Conservation (phyloP, 2,329 filamentous ascomycete genomes). For the Claviceps maximensis region DNA sequence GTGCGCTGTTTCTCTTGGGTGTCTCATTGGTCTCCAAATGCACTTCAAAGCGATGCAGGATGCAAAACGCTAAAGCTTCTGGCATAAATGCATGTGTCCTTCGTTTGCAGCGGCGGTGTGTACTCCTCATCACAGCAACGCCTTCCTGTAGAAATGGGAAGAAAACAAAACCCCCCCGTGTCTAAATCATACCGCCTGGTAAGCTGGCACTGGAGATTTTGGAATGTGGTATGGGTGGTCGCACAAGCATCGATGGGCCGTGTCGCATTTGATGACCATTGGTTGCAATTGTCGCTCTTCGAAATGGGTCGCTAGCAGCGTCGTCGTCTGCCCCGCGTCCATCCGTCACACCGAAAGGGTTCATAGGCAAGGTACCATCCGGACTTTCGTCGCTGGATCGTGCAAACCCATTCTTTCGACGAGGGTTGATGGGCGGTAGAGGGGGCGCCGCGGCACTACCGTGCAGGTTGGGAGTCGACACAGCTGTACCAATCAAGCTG, state of each 20-base stretch:
- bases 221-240: conserved; percentile 6
- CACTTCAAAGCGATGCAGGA: background rate
- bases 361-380: background rate
- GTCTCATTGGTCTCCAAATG: background rate
- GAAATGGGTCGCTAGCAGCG: background rate
- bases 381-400: conserved; percentile 22
- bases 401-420: conserved; percentile 30
- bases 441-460: conserved; percentile 29
- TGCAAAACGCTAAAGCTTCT: background rate
- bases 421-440: conserved; percentile 45
- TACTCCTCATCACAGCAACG: background rate
- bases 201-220: conserved; percentile 18
- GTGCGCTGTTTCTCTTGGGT: conserved; percentile 2
- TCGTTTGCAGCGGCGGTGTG: background rate
- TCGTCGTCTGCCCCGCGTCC: conserved; percentile 1
- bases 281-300: background rate
- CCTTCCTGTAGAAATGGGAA: background rate
- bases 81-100: background rate
- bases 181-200: conserved; percentile 34
- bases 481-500: conserved; percentile 19
- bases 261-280: conserved; percentile 1
- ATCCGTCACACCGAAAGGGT: background rate
- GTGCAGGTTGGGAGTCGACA: conserved; percentile 26
- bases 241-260: conserved; percentile 1
- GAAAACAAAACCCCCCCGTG: background rate